These are phyloP conservation scores for Solanum bulbocastanum DNA, from an alignment of 257 asterid species.

Conservation along the genomic window DNA sequence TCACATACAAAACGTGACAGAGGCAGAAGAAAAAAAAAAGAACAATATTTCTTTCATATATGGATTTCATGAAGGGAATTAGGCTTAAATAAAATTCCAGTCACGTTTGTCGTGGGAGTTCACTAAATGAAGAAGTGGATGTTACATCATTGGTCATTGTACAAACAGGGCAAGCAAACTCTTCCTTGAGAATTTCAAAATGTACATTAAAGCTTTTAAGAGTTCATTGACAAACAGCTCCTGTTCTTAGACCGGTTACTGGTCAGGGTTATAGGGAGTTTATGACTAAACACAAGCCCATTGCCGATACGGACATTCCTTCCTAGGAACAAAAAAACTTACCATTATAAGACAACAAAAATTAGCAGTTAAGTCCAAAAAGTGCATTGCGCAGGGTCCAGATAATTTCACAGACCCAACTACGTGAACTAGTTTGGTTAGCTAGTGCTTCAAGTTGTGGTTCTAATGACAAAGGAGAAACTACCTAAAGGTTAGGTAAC, in stretches of 20 bases:
- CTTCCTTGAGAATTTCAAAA: not conserved
- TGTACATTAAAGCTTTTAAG: not conserved
- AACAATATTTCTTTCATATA: not conserved
- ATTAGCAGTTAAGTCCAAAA: not conserved
- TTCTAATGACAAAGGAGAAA: not conserved
- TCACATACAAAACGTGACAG: not conserved
- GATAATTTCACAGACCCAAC: not conserved
- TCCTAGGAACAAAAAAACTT: not conserved
- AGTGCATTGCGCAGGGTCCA: not conserved
- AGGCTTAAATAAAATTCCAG: not conserved
- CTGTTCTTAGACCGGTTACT: not conserved
- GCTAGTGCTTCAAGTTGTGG: not conserved
- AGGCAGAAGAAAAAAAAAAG: not conserved
- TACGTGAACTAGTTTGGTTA: not conserved
- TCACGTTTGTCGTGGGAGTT: not conserved
- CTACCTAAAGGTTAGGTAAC: not conserved
- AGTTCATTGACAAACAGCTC: not conserved
- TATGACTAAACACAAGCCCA: not conserved
- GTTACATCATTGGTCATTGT: not conserved
- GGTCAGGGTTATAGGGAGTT: not conserved
- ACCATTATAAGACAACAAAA: not conserved
- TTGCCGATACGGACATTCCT: not conserved
- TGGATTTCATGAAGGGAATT: not conserved
- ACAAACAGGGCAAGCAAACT: not conserved
- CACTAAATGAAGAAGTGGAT: not conserved